These are phyloP conservation scores for Pleoardoris graminearum DNA, from an alignment of 2,329 filamentous ascomycete genomes.

Conservation along the genomic window DNA sequence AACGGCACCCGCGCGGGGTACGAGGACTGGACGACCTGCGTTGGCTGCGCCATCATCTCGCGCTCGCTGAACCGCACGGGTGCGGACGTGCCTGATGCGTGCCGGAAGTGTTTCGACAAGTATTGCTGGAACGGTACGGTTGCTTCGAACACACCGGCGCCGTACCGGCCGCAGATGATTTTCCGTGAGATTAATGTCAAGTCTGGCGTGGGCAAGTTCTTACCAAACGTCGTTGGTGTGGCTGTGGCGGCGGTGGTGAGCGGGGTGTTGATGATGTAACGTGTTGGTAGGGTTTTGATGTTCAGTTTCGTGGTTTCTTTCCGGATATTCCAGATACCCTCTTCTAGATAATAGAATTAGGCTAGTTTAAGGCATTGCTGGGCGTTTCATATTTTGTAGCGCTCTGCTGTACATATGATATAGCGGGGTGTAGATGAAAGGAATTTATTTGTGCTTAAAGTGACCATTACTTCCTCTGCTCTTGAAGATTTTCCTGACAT, in stretches of 20 bases:
- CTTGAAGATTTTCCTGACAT: too few relatives aligned
- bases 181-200: conserved; percentile 21
- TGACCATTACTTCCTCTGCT: too few relatives aligned
- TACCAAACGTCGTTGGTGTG: conserved; percentile 27
- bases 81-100: conserved; percentile 70
- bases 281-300: too few relatives aligned
- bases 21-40: conserved; percentile 75
- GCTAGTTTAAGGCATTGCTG: too few relatives aligned
- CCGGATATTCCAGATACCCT: too few relatives aligned
- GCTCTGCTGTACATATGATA: too few relatives aligned
- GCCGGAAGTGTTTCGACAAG: conserved; percentile 71
- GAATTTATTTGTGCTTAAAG: too few relatives aligned
- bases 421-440: too few relatives aligned
- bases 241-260: conserved; percentile 23
- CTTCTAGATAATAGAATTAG: too few relatives aligned
- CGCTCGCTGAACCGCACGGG: conserved; percentile 73
- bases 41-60: conserved; percentile 81
- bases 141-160: conserved; percentile 40
- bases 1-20: conserved; percentile 77
- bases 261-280: conserved; percentile 12
- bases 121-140: conserved; percentile 95
- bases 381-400: too few relatives aligned
- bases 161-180: conserved; percentile 34
- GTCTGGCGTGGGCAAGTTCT: conserved; percentile 28
- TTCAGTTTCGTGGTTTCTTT: too few relatives aligned